Evolutionary conservation across 1,284 basidiomycete genomes (phyloP).

Genomic region (Trichosporon inkin): DNA sequence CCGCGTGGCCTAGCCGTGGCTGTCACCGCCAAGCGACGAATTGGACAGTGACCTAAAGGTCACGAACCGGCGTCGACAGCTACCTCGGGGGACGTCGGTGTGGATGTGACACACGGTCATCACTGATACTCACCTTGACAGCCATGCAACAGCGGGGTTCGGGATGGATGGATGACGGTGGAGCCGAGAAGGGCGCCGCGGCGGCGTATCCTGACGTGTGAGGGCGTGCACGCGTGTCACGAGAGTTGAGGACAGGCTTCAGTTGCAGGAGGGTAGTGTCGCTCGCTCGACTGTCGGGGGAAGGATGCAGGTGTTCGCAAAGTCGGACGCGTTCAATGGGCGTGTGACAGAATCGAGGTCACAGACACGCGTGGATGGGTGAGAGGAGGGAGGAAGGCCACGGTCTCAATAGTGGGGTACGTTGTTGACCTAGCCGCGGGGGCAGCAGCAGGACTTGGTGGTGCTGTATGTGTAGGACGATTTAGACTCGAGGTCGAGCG

Average conservation of each 20-base stretch:
- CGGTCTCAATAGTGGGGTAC: constrained; percentile 5
- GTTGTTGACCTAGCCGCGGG: constrained; percentile 6
- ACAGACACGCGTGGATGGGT: constrained; percentile 8
- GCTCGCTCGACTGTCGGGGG: background rate
- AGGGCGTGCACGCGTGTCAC: constrained; percentile 3
- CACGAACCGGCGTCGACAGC: background rate
- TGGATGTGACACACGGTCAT: background rate
- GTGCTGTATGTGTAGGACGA: background rate
- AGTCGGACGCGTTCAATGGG: constrained; percentile 3
- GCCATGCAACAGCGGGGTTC: background rate
- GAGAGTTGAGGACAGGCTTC: background rate
- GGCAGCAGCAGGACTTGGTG: background rate
- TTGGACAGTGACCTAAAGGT: background rate
- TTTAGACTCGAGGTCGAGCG: background rate
- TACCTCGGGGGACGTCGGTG: background rate
- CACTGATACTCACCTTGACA: constrained; percentile 1
- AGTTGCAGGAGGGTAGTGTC: background rate
- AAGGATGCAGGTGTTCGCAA: background rate
- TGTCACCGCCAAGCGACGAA: constrained; percentile 1
- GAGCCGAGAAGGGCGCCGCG: constrained; percentile 5
- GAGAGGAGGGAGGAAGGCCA: constrained; percentile 6
- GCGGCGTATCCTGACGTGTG: background rate
- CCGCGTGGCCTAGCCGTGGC: constrained; percentile 4
- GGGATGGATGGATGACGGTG: constrained; percentile 1
- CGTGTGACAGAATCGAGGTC: constrained; percentile 7